These are phyloP conservation scores for Populus hybrid DNA, from an alignment of 441 rosid genomes.

Conservation along the genomic window DNA sequence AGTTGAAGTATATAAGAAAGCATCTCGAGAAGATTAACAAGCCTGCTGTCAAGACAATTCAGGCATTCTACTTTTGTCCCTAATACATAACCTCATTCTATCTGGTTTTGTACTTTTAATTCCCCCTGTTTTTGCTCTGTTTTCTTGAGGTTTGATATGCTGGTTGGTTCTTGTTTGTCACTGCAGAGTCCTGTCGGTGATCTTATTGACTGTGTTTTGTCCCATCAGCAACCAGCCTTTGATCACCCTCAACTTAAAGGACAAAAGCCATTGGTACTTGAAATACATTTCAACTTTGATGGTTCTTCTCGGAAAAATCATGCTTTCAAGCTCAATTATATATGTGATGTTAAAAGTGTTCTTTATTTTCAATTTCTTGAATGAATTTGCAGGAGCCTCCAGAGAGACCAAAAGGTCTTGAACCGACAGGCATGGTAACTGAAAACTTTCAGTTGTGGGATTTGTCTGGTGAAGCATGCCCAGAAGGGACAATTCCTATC, in stretches of 20 bases:
- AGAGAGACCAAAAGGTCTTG: constrained; percentile 58
- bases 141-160: neutral
- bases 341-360: neutral
- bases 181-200: constrained; percentile 93
- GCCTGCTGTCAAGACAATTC: constrained; percentile 81
- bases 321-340: neutral
- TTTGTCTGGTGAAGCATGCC: constrained; percentile 69
- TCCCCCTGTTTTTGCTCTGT: constrained; percentile 8
- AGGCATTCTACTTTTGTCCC: constrained; percentile 37
- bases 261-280: constrained; percentile 64
- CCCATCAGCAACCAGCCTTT: constrained; percentile 84
- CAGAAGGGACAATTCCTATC: constrained; percentile 82
- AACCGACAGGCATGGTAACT: constrained; percentile 18
- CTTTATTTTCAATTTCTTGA: neutral
- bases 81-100: neutral
- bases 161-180: constrained; percentile 9
- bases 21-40: constrained; percentile 78
- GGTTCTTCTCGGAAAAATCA: neutral
- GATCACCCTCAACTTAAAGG: constrained; percentile 82
- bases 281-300: neutral
- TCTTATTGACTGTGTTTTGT: constrained; percentile 67
- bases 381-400: constrained; percentile 56
- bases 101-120: neutral
- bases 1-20: constrained; percentile 51
- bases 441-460: constrained; percentile 78